Conservation (phyloP, 352 stramenopile genomes). For the Globisporangium cederbergense region DNA sequence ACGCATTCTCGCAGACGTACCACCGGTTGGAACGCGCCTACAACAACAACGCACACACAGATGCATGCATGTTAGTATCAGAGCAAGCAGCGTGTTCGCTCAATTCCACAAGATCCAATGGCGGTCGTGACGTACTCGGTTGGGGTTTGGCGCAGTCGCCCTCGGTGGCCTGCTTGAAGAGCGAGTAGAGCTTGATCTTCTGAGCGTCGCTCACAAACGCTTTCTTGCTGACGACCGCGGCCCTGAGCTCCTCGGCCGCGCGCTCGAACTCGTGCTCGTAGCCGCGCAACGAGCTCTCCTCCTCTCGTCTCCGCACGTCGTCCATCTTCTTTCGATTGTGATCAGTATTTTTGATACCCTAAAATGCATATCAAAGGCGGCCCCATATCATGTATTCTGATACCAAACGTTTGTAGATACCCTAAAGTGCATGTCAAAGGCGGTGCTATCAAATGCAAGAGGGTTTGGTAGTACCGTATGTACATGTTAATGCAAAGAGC, state of each 20-base stretch:
- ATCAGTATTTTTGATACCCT: not conserved
- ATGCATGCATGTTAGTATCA: not conserved
- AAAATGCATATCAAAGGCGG: too few species aligned
- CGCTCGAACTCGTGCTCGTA: slow-evolving; percentile 47
- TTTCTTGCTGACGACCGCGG: slow-evolving; percentile 18
- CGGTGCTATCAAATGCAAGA: too few species aligned
- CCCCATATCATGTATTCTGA: too few species aligned
- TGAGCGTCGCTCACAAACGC: slow-evolving; percentile 53
- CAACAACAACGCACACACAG: not conserved
- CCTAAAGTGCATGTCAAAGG: too few species aligned
- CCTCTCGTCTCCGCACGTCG: slow-evolving; percentile 22
- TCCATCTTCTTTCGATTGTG: not conserved
- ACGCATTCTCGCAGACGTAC: slow-evolving; percentile 19
- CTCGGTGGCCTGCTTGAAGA: slow-evolving; percentile 77
- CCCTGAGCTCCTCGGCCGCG: slow-evolving; percentile 41
- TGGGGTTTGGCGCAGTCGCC: slow-evolving; percentile 54
- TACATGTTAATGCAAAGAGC: too few species aligned
- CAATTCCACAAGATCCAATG: not conserved
- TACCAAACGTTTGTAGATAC: too few species aligned
- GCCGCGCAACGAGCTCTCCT: slow-evolving; percentile 46
- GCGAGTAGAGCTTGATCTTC: slow-evolving; percentile 73
- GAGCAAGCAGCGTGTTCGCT: not conserved
- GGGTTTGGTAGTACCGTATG: too few species aligned
- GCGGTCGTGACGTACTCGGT: slow-evolving; percentile 30
- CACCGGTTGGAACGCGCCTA: slow-evolving; percentile 53